Evolutionary conservation across 768 basidiomycete genomes (phyloP).

Genomic region (Mycena belliarum): DNA sequence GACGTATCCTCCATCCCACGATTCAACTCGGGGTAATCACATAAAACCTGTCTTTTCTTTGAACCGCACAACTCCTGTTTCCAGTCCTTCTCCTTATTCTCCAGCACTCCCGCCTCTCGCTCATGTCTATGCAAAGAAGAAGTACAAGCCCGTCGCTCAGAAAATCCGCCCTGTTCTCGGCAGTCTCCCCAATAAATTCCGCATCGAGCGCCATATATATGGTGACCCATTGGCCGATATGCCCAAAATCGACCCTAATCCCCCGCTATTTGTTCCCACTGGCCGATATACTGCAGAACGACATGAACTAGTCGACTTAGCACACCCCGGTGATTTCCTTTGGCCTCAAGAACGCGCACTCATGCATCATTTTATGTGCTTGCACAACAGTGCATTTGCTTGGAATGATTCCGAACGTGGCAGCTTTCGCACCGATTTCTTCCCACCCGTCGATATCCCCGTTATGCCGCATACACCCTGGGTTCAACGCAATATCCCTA

Average conservation of each 20-base stretch:
- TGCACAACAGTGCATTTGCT: constrained; percentile 17
- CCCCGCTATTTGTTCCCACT: background rate
- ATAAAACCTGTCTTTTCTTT: background rate
- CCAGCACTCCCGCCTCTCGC: background rate
- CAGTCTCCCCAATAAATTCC: constrained; percentile 18
- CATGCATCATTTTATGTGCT: constrained; percentile 9
- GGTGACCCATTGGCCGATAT: constrained; percentile 17
- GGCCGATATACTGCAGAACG: constrained; percentile 9
- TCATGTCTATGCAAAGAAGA: constrained; percentile 9
- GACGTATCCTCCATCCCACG: background rate
- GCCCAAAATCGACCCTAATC: constrained; percentile 3
- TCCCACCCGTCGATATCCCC: background rate
- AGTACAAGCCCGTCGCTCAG: constrained; percentile 26
- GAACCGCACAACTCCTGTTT: background rate
- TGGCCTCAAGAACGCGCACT: constrained; percentile 17
- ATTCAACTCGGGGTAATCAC: background rate
- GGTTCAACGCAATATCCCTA: constrained; percentile 21
- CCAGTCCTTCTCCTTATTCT: background rate
- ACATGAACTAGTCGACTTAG: background rate
- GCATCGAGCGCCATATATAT: constrained; percentile 11
- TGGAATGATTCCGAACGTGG: constrained; percentile 22
- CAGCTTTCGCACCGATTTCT: constrained; percentile 11
- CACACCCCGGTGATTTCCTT: constrained; percentile 13
- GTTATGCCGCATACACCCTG: constrained; percentile 1
- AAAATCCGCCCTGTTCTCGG: constrained; percentile 18